Evolutionary conservation across 2,329 filamentous ascomycete genomes (phyloP).

Genomic region (Endothia cerciana): DNA sequence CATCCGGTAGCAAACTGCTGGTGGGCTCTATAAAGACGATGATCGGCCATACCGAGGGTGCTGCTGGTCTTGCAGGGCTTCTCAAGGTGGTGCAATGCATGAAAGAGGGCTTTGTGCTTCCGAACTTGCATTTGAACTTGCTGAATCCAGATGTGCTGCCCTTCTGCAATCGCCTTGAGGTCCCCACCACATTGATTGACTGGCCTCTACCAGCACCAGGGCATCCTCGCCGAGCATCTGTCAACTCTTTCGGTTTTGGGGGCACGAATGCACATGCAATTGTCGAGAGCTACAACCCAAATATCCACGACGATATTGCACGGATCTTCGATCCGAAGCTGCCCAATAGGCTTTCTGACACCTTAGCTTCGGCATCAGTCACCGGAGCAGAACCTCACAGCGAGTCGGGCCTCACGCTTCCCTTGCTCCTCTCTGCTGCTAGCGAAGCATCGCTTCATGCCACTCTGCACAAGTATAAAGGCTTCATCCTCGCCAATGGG

Average conservation of each 20-base stretch:
- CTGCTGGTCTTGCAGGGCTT: constrained; percentile 53
- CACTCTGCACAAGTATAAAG: constrained; percentile 34
- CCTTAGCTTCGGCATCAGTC: neutral
- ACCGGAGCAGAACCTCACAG: neutral
- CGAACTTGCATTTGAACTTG: constrained; percentile 47
- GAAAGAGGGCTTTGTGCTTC: constrained; percentile 44
- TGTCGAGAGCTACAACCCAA: constrained; percentile 44
- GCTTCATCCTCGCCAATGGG: constrained; percentile 36
- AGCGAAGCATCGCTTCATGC: constrained; percentile 41
- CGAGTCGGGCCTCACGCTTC: constrained; percentile 30
- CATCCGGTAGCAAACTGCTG: constrained; percentile 34
- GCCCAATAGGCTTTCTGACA: neutral
- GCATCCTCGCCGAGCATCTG: constrained; percentile 46
- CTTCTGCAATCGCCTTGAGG: constrained; percentile 39
- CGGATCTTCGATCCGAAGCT: constrained; percentile 13
- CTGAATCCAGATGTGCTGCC: constrained; percentile 47
- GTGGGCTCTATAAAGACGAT: constrained; percentile 50
- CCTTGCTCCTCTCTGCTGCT: constrained; percentile 44
- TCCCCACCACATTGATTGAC: constrained; percentile 38
- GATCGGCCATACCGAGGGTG: constrained; percentile 54
- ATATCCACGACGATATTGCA: constrained; percentile 35
- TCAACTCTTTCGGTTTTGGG: constrained; percentile 52
- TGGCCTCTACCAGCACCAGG: constrained; percentile 43
- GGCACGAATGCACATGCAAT: constrained; percentile 50
- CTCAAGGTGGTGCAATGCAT: constrained; percentile 49